These are phyloP conservation scores for Ambrosia artemisiifolia DNA, from an alignment of 129 eudicot genomes.

Conservation along the genomic window DNA sequence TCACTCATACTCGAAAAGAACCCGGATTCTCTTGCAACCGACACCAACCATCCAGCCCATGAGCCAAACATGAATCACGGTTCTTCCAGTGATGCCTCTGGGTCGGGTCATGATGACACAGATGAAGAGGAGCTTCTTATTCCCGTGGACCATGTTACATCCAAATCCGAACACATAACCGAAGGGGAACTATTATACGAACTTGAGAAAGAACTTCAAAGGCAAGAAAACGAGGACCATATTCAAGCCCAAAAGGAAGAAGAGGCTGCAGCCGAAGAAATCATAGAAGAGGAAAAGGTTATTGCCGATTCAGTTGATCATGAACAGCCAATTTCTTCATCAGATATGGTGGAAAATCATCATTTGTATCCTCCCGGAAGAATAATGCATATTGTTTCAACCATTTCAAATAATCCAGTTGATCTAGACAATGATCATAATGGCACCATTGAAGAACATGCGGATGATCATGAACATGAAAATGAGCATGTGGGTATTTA, in stretches of 20 bases:
- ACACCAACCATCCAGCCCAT: conserved; percentile 21
- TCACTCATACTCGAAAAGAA: conserved; percentile 47
- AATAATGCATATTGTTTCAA: conserved; percentile 77
- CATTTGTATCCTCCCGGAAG: conserved; percentile 83
- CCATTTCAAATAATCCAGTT: conserved; percentile 27
- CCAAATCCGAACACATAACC: conserved; percentile 58
- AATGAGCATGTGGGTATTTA: conserved; percentile 63
- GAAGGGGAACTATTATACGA: conserved; percentile 89
- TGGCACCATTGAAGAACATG: conserved; percentile 23
- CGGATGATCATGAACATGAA: conserved; percentile 29
- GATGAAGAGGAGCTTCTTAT: conserved; percentile 75
- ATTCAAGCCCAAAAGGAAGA: conserved; percentile 60
- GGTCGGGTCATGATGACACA: conserved; percentile 59
- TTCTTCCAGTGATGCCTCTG: conserved; percentile 41
- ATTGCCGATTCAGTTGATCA: conserved; percentile 70
- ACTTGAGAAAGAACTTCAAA: conserved; percentile 83
- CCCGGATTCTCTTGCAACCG: conserved; percentile 39
- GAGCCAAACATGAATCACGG: conserved; percentile 34
- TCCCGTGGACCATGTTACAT: conserved; percentile 42
- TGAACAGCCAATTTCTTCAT: conserved; percentile 47
- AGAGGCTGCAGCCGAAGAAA: conserved; percentile 72
- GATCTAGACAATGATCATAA: conserved; percentile 32
- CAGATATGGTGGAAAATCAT: conserved; percentile 56
- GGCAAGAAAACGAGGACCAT: conserved; percentile 47
- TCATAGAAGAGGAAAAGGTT: conserved; percentile 73